Conservation (phyloP, 768 basidiomycete genomes). For the Tricholoma saponaceum region DNA sequence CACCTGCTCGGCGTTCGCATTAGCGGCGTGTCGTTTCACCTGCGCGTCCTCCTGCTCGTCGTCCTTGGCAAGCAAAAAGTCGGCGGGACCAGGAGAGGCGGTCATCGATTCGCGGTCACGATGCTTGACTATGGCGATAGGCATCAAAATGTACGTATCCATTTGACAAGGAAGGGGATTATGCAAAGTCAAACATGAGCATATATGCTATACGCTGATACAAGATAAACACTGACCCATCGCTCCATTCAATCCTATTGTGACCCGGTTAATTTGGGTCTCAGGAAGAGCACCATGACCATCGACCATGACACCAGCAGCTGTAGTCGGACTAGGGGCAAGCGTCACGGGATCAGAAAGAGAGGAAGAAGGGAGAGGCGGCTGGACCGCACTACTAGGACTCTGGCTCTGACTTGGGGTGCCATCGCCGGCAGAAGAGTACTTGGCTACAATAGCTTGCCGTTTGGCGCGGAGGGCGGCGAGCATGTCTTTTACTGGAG, state of each 20-base stretch:
- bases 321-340: conserved; percentile 35
- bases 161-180: neutral
- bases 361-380: conserved; percentile 54
- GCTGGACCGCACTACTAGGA: conserved; percentile 72
- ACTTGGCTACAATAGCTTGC: conserved; percentile 78
- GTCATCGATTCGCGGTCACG: conserved; percentile 46
- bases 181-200: neutral
- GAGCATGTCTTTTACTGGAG: conserved; percentile 58
- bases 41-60: conserved; percentile 46
- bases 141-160: conserved; percentile 1
- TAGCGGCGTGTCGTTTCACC: conserved; percentile 40
- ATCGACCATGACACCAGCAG: conserved; percentile 6
- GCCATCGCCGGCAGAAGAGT: conserved; percentile 39
- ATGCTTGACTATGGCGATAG: conserved; percentile 29
- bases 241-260: neutral
- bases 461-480: conserved; percentile 69
- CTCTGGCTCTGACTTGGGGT: conserved; percentile 50
- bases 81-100: conserved; percentile 51
- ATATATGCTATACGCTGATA: neutral
- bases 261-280: neutral
- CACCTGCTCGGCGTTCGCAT: conserved; percentile 60
- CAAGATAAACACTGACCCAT: neutral
- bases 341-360: conserved; percentile 64
- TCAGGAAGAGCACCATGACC: conserved; percentile 1
- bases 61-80: conserved; percentile 69